These are phyloP conservation scores for Poa annua DNA, from an alignment of 176 grass and related monocot species.

Conservation along the genomic window DNA sequence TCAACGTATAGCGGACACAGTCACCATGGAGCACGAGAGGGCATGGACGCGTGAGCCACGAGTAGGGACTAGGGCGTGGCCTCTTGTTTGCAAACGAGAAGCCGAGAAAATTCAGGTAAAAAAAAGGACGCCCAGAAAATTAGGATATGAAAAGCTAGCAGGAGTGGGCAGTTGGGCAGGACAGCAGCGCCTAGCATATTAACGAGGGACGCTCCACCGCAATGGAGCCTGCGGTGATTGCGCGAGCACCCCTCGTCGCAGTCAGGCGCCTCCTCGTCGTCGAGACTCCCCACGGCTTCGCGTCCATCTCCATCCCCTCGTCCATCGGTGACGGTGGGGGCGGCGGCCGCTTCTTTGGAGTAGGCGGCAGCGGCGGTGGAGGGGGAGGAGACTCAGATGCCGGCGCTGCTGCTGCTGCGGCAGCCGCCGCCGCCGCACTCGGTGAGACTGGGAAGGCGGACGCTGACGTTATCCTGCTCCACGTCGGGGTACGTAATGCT, in stretches of 20 bases:
- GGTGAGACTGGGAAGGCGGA: constrained; percentile 37
- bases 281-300: background rate
- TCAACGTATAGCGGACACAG: too few species aligned
- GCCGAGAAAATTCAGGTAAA: background rate
- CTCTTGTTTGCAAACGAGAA: background rate
- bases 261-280: background rate
- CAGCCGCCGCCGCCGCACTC: constrained; percentile 36
- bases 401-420: constrained; percentile 34
- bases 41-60: background rate
- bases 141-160: background rate
- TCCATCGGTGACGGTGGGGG: constrained; percentile 36
- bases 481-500: constrained; percentile 59
- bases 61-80: background rate
- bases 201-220: background rate
- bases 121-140: background rate
- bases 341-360: constrained; percentile 3
- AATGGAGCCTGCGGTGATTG: constrained; percentile 52
- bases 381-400: constrained; percentile 22
- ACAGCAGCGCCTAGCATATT: background rate
- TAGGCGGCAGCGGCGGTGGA: background rate
- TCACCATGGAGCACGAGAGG: background rate
- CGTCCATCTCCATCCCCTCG: constrained; percentile 30
- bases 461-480: constrained; percentile 69
- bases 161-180: background rate
- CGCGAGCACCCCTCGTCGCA: background rate